phyloP scores from a whole-genome alignment of 2,329 filamentous ascomycete species.

The Cadophora sp. region DNA sequence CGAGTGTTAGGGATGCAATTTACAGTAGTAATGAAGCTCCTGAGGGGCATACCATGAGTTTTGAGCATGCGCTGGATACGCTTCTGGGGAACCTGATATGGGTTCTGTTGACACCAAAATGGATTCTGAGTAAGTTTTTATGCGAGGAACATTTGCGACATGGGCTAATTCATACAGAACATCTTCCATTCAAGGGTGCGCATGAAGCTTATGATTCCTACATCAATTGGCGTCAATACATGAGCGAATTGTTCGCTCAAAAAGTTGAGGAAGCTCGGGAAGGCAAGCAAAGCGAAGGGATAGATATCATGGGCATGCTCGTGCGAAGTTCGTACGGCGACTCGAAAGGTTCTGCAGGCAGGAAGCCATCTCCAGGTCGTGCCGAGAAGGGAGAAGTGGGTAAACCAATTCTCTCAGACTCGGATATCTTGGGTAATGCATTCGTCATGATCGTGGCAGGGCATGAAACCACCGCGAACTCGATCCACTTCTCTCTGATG shows the following conservation, averaged over 20 bases:
- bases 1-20: conserved; percentile 55
- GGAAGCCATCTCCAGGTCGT: conserved; percentile 50
- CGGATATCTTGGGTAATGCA: conserved; percentile 76
- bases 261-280: conserved; percentile 55
- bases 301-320: conserved; percentile 64
- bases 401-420: conserved; percentile 60
- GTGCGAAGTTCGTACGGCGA: conserved; percentile 52
- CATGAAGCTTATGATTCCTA: conserved; percentile 54
- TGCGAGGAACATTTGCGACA: not conserved
- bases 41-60: conserved; percentile 59
- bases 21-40: conserved; percentile 41
- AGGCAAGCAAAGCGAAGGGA: conserved; percentile 50
- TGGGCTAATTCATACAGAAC: conserved; percentile 38
- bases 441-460: conserved; percentile 75
- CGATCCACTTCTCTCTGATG: conserved; percentile 73
- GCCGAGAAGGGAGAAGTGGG: conserved; percentile 58
- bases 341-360: conserved; percentile 31
- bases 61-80: conserved; percentile 59
- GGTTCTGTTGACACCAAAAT: conserved; percentile 58
- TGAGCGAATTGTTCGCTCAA: conserved; percentile 62
- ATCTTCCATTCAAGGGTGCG: conserved; percentile 53
- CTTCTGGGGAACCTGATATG: conserved; percentile 61
- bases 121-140: conserved; percentile 52
- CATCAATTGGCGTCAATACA: conserved; percentile 65
- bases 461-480: conserved; percentile 82